phyloP scores from a whole-genome alignment of 805 yeast species.

The Wickerhamiella hasegawae region DNA sequence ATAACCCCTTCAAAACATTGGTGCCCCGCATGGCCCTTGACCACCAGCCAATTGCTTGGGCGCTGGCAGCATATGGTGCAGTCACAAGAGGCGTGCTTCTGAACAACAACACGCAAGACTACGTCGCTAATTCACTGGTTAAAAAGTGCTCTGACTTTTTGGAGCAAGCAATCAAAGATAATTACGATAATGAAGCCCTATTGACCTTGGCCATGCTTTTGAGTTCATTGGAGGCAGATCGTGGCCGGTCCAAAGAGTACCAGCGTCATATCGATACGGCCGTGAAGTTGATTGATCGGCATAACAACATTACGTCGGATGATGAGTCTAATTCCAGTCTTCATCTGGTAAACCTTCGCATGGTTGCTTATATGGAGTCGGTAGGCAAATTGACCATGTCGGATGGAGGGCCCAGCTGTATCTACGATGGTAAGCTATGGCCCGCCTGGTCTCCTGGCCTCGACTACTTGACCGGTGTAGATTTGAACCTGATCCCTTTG shows the following conservation, averaged over 20 bases:
- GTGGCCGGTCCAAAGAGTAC: constrained; percentile 9
- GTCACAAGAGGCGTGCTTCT: neutral
- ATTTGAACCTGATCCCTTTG: constrained; percentile 40
- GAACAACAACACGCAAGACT: neutral
- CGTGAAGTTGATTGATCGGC: constrained; percentile 7
- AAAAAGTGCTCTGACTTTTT: neutral
- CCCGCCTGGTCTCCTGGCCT: constrained; percentile 39
- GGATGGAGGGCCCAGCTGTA: constrained; percentile 1
- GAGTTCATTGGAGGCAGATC: constrained; percentile 4
- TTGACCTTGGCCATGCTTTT: constrained; percentile 6
- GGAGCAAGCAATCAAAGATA: neutral
- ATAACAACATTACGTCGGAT: constrained; percentile 6
- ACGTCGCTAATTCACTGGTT: neutral
- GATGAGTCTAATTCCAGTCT: neutral
- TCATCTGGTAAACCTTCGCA: constrained; percentile 8
- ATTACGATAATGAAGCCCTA: constrained; percentile 4
- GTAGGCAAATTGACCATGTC: constrained; percentile 8
- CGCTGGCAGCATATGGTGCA: constrained; percentile 13
- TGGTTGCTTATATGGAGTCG: constrained; percentile 11
- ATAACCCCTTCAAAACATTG: constrained; percentile 49
- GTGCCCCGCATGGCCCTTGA: constrained; percentile 56
- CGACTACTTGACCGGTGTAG: constrained; percentile 37
- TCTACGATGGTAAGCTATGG: constrained; percentile 10
- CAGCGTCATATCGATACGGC: constrained; percentile 5
- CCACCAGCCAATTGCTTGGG: constrained; percentile 3